These are phyloP conservation scores for Lactarius psammicola DNA, from an alignment of 768 basidiomycete species.

Conservation along the genomic window DNA sequence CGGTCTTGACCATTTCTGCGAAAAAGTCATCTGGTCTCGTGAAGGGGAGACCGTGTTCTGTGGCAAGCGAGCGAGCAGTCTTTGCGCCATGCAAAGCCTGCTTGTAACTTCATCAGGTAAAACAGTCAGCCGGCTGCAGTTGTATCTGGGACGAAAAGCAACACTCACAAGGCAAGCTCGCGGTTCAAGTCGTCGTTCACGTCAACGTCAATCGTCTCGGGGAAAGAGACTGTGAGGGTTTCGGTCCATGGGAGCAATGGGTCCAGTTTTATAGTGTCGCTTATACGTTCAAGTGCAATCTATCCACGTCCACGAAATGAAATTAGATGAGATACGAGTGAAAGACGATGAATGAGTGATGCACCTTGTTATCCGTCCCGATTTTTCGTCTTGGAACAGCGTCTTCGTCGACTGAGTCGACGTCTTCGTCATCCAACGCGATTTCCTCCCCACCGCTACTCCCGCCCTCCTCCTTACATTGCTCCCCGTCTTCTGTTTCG, in stretches of 20 bases:
- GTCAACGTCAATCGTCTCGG: conserved; percentile 70
- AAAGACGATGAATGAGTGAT: conserved; percentile 31
- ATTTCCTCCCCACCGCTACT: conserved; percentile 46
- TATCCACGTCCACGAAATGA: conserved; percentile 33
- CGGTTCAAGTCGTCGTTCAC: conserved; percentile 89
- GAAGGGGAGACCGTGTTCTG: conserved; percentile 77
- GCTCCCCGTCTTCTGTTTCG: conserved; percentile 37
- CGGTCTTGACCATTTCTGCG: conserved; percentile 98
- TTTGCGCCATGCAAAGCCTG: conserved; percentile 87
- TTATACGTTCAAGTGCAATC: conserved; percentile 79
- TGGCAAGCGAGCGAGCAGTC: conserved; percentile 71
- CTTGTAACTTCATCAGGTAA: conserved; percentile 69
- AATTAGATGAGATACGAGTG: conserved; percentile 5
- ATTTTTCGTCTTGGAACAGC: conserved; percentile 78
- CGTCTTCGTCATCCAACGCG: conserved; percentile 67
- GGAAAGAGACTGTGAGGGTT: conserved; percentile 69
- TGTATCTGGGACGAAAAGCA: conserved; percentile 35
- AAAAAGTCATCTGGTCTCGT: conserved; percentile 93
- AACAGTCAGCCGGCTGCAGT: not conserved
- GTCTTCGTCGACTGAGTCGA: conserved; percentile 69
- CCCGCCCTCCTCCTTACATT: conserved; percentile 36
- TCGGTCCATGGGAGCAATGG: conserved; percentile 81
- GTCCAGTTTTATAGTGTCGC: conserved; percentile 73
- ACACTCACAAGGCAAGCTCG: conserved; percentile 84
- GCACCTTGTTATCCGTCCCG: conserved; percentile 76